A percentile compares a stretch with the other conserved stretches of the same genome.
These are phyloP conservation scores for Mycena floridula DNA, from an alignment of 768 basidiomycete genomes.

Conservation along the genomic window DNA sequence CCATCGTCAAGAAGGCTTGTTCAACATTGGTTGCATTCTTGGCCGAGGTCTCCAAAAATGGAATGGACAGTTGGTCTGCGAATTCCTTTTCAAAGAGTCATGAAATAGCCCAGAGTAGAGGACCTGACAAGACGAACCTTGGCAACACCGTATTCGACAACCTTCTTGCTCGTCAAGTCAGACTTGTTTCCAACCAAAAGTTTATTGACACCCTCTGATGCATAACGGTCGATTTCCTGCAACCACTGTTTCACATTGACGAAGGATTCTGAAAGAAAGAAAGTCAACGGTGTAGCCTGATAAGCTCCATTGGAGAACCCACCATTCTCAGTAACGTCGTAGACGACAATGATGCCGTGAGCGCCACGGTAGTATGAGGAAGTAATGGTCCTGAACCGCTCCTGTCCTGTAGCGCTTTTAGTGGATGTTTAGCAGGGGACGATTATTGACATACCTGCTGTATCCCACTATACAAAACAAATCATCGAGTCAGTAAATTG, in stretches of 20 bases:
- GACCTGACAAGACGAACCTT: slow-evolving; percentile 45
- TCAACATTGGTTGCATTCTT: slow-evolving; percentile 99
- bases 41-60: slow-evolving; percentile 98
- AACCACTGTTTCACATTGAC: slow-evolving; percentile 95
- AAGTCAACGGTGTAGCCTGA: slow-evolving; percentile 1
- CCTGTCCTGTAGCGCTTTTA: slow-evolving; percentile 60
- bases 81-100: slow-evolving; percentile 57
- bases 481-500: slow-evolving; percentile 20
- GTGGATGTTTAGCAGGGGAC: slow-evolving; percentile 4
- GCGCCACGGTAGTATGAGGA: slow-evolving; percentile 99
- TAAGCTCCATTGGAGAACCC: slow-evolving; percentile 8
- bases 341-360: slow-evolving; percentile 98
- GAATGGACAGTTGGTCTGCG: slow-evolving; percentile 88
- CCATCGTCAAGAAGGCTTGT: slow-evolving; percentile 98
- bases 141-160: slow-evolving; percentile 83
- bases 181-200: slow-evolving; percentile 98
- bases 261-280: slow-evolving; percentile 66
- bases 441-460: slow-evolving; percentile 60
- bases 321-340: slow-evolving; percentile 96
- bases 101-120: not conserved
- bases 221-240: slow-evolving; percentile 91
- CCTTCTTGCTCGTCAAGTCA: slow-evolving; percentile 95
- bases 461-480: slow-evolving; percentile 76
- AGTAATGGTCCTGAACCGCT: slow-evolving; percentile 98
- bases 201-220: slow-evolving; percentile 98